phyloP scores from a whole-genome alignment of 83 land plant genomes.

The Thuja plicata region DNA sequence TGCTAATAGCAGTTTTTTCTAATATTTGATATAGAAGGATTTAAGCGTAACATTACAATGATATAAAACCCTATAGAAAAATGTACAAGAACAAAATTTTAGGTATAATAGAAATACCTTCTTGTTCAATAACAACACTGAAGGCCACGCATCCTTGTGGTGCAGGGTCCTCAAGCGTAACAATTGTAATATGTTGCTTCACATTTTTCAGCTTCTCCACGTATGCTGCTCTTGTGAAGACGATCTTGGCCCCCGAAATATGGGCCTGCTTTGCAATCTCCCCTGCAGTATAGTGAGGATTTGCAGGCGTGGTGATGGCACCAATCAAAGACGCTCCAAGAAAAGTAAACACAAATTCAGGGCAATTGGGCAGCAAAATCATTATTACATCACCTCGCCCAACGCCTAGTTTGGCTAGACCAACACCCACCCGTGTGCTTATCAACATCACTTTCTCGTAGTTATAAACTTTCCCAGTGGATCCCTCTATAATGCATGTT shows the following conservation, averaged over 20 bases:
- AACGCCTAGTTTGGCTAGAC: conserved; percentile 32
- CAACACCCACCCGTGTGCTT: conserved; percentile 23
- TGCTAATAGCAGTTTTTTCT: no score
- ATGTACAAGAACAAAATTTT: no score
- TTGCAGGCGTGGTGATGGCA: conserved; percentile 53
- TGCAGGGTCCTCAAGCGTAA: conserved; percentile 32
- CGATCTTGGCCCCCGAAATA: conserved; percentile 29
- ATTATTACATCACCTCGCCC: conserved; percentile 42
- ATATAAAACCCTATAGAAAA: no score
- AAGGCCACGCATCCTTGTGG: conserved; percentile 42
- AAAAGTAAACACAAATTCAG: conserved; percentile 45
- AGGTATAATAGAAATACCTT: no score
- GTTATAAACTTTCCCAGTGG: conserved; percentile 18
- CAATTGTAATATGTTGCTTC: not conserved
- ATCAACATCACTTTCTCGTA: conserved; percentile 27
- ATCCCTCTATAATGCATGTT: conserved; percentile 44
- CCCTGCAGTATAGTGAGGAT: conserved; percentile 50
- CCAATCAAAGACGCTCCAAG: conserved; percentile 47
- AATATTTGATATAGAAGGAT: no score
- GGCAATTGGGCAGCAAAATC: conserved; percentile 50
- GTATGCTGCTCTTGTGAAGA: conserved; percentile 40
- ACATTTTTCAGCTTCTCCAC: conserved; percentile 38
- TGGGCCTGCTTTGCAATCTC: conserved; percentile 50
- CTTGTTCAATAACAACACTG: not conserved
- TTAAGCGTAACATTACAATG: no score